Evolutionary conservation across 306 rosid genomes (phyloP), one percentile per base, ranked within the genome.

Genomic region (Quercus bicolor): DNA sequence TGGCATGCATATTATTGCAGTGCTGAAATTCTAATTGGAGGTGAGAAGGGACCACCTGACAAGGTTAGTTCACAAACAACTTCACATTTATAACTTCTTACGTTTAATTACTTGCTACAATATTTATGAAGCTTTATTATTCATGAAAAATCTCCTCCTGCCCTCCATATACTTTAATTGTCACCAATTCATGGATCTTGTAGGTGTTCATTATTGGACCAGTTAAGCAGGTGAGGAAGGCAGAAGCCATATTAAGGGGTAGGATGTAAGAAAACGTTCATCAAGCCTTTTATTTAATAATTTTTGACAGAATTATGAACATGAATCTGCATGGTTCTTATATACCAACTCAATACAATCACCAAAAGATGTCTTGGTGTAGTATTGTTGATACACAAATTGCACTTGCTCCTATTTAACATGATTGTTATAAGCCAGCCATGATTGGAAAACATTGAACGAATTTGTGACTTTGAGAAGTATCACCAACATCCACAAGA

Each of bases 221-320:
- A 31, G 92, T 86, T 87, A 86, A 80, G 86, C 87, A 94, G 81
- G 97, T 92, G 92, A 92, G 87, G 84, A 94, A 94, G 84, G 97
- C 98, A 14, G 97, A 89, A 85, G 98, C 98, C 80, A 88, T 94
- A 85, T 28, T 94, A 34, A 89, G 98, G 84, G 98, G 98, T 78
- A 89, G 93, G 86, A 75, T 90, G 86, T 45, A 59, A 59, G 18
- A 21, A 59, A 21, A 23, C 12, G 65, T 59, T 48, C 53, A 59
- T 59, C 8, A 29, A 11, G 31, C 65, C 33, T 59, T 23, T 59
- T 59, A 2, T 21, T 48, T 59, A 24, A 59, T 23, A 14, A 23
- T 23, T 59, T 48, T 59, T 59, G 65, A 10, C 33, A 59, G 65
- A 59, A 57, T 21, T 21, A 57, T 20, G 64, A 57, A 57, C 15